Conservation (phyloP, 352 stramenopile genomes). For the Globisporangium spiculum region DNA sequence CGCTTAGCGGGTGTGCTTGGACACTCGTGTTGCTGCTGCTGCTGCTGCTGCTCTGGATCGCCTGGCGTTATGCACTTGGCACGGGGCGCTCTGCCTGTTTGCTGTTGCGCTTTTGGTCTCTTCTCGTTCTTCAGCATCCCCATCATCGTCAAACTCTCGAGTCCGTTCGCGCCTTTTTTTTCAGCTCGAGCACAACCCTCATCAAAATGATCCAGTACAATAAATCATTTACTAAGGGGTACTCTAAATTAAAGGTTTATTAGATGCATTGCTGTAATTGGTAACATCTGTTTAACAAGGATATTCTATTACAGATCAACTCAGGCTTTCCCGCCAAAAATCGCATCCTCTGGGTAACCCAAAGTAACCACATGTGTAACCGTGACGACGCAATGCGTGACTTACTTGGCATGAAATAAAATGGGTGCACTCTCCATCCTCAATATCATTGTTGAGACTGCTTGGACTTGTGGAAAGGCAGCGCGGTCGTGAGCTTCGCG, state of each 20-base stretch:
- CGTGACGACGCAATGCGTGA: not conserved
- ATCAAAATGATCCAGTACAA: not conserved
- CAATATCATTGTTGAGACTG: not conserved
- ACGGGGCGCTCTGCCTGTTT: not conserved
- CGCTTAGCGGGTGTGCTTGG: not conserved
- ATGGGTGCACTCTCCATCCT: slow-evolving; percentile 10
- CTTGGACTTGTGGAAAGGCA: slow-evolving; percentile 10
- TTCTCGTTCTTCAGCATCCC: slow-evolving; percentile 5
- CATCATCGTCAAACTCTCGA: not conserved
- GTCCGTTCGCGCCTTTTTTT: slow-evolving; percentile 13
- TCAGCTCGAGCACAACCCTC: not conserved
- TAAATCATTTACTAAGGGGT: not conserved
- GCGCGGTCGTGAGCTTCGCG: slow-evolving; percentile 11
- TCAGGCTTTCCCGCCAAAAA: slow-evolving; percentile 9
- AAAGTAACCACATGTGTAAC: not conserved
- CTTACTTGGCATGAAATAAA: not conserved
- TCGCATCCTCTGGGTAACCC: not conserved
- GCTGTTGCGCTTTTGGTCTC: slow-evolving; percentile 1
- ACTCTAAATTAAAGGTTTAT: not conserved
- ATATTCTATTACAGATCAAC: not conserved
- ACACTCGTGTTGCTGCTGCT: not conserved
- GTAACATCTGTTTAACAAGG: not conserved
- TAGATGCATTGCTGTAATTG: not conserved
- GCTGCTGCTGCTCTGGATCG: not conserved
- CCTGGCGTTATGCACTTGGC: not conserved